These are phyloP conservation scores for Spergularia marina DNA, from an alignment of 148 eudicot species.

Conservation along the genomic window DNA sequence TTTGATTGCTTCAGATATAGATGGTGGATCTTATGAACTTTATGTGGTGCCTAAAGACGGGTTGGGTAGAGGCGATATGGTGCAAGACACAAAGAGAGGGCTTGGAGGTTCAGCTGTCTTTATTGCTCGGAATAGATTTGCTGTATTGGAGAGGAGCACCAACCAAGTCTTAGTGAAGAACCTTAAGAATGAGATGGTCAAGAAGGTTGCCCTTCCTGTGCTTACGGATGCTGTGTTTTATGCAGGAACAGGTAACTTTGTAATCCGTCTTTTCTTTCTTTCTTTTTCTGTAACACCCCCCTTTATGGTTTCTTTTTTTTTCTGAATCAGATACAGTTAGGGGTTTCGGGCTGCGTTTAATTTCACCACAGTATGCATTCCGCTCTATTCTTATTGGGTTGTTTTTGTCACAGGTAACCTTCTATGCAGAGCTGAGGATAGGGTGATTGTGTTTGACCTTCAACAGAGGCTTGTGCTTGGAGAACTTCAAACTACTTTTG, in stretches of 20 bases:
- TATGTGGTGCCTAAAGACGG: constrained; percentile 79
- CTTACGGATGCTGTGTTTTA: constrained; percentile 80
- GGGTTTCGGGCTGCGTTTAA: neutral
- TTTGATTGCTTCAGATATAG: constrained; percentile 78
- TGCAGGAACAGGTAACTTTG: constrained; percentile 88
- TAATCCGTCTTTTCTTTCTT: constrained; percentile 7
- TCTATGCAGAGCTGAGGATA: constrained; percentile 93
- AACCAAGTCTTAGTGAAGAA: constrained; percentile 81
- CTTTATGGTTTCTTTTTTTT: neutral
- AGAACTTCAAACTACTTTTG: constrained; percentile 76
- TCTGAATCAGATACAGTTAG: neutral
- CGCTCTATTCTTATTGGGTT: neutral
- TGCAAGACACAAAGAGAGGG: constrained; percentile 81
- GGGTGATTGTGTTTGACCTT: constrained; percentile 79
- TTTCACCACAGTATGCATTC: neutral
- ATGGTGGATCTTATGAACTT: constrained; percentile 95
- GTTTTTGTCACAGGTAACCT: constrained; percentile 55
- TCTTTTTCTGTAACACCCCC: neutral
- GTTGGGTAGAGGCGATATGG: constrained; percentile 65
- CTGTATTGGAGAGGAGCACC: constrained; percentile 84
- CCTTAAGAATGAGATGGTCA: constrained; percentile 77
- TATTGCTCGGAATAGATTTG: constrained; percentile 89
- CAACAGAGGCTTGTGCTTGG: constrained; percentile 88
- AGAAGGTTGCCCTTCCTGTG: constrained; percentile 68
- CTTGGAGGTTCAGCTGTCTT: constrained; percentile 80